phyloP scores from a whole-genome alignment of 768 basidiomycete species.

The Phlegmacium glaucopus region DNA sequence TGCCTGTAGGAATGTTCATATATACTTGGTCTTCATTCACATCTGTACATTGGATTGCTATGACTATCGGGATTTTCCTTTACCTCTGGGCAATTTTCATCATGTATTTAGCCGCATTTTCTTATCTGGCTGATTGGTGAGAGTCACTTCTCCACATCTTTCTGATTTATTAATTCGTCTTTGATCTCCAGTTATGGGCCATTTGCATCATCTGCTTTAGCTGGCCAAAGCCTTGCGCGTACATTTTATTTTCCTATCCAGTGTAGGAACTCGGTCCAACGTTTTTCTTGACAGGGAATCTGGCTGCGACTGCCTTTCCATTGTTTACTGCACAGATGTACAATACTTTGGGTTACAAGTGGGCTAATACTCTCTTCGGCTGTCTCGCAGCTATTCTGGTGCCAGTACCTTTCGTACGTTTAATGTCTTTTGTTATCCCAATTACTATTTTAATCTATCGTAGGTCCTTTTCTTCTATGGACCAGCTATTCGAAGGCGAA shows the following conservation, averaged over 20 bases:
- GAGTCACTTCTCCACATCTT: slow-evolving; percentile 10
- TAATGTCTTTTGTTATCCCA: background rate
- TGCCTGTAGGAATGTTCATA: slow-evolving; percentile 65
- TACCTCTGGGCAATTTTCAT: slow-evolving; percentile 49
- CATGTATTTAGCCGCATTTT: slow-evolving; percentile 57
- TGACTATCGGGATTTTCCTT: slow-evolving; percentile 50
- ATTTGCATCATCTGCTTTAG: slow-evolving; percentile 67
- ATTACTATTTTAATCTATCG: background rate
- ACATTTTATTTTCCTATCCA: slow-evolving; percentile 16
- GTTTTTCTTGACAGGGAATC: slow-evolving; percentile 35
- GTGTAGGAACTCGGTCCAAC: background rate
- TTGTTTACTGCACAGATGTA: slow-evolving; percentile 65
- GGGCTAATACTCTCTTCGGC: slow-evolving; percentile 59
- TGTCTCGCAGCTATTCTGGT: slow-evolving; percentile 50
- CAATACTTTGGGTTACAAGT: slow-evolving; percentile 48
- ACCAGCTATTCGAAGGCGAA: slow-evolving; percentile 34
- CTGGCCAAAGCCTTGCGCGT: slow-evolving; percentile 63
- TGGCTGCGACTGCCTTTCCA: slow-evolving; percentile 52
- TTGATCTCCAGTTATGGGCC: slow-evolving; percentile 40
- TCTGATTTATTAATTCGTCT: background rate
- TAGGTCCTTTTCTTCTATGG: slow-evolving; percentile 44
- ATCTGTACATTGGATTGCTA: slow-evolving; percentile 57
- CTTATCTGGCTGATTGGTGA: slow-evolving; percentile 64
- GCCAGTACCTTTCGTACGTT: slow-evolving; percentile 56
- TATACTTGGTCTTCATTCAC: slow-evolving; percentile 67